phyloP scores from a whole-genome alignment of 148 eudicot genomes.

The Oxyria digyna region DNA sequence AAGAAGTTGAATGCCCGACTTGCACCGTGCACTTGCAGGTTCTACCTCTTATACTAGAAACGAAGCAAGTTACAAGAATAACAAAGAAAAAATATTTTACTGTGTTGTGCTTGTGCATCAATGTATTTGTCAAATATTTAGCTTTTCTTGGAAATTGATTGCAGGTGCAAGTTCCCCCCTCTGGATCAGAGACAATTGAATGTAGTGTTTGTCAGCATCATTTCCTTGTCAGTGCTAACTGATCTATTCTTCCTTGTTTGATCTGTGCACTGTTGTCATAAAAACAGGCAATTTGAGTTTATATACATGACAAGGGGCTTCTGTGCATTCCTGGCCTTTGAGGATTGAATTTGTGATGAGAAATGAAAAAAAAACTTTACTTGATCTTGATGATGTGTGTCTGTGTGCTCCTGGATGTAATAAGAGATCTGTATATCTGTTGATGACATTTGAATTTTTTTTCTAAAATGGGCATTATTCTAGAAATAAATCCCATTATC shows the following conservation, averaged over 20 bases:
- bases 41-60: neutral
- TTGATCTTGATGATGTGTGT: neutral
- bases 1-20: conserved; percentile 97
- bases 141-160: conserved; percentile 3
- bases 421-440: too few species aligned
- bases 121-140: neutral
- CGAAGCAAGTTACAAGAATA: too few species aligned
- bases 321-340: neutral
- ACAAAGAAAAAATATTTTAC: too few species aligned
- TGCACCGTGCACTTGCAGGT: conserved; percentile 99
- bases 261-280: neutral
- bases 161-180: conserved; percentile 90
- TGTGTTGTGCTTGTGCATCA: too few species aligned
- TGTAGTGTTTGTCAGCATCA: conserved; percentile 98
- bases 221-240: conserved; percentile 68
- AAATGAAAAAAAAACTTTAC: neutral
- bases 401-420: too few species aligned
- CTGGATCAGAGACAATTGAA: conserved; percentile 94
- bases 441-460: too few species aligned
- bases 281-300: too few species aligned
- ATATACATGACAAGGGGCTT: neutral
- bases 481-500: too few species aligned
- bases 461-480: too few species aligned
- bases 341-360: neutral
- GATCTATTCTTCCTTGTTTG: conserved; percentile 12